Evolutionary conservation across 2,329 filamentous ascomycete species (phyloP).

Genomic region (Trichoderma semiorbis): DNA sequence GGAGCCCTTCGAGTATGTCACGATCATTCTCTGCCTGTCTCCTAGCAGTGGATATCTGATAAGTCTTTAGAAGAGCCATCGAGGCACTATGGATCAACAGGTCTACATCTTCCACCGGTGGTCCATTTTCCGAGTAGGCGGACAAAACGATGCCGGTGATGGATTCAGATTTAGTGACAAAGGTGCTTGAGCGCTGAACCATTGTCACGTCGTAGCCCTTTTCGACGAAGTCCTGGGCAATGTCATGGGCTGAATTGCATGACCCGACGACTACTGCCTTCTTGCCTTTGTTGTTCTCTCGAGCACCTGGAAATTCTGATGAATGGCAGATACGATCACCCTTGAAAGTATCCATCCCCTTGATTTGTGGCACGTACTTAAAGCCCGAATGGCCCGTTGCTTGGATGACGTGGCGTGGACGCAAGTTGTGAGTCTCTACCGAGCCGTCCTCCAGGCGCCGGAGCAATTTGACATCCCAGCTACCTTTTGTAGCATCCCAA

Average conservation of each 20-base stretch:
- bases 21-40: slow-evolving; percentile 36
- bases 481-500: slow-evolving; percentile 47
- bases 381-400: slow-evolving; percentile 67
- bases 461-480: slow-evolving; percentile 55
- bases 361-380: slow-evolving; percentile 56
- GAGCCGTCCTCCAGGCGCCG: slow-evolving; percentile 48
- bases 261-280: slow-evolving; percentile 64
- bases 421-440: slow-evolving; percentile 50
- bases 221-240: slow-evolving; percentile 64
- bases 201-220: slow-evolving; percentile 66
- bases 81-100: slow-evolving; percentile 57
- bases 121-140: slow-evolving; percentile 49
- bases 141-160: slow-evolving; percentile 52
- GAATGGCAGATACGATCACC: slow-evolving; percentile 62
- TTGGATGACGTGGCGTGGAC: slow-evolving; percentile 62
- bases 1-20: slow-evolving; percentile 42
- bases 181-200: slow-evolving; percentile 64
- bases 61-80: slow-evolving; percentile 55
- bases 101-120: slow-evolving; percentile 64
- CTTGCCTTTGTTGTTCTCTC: slow-evolving; percentile 46
- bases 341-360: slow-evolving; percentile 54
- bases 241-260: slow-evolving; percentile 67
- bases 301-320: slow-evolving; percentile 55
- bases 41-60: slow-evolving; percentile 45
- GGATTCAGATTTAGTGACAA: slow-evolving; percentile 56